phyloP scores from a whole-genome alignment of 2,329 filamentous ascomycete genomes.

The Alternaria panax region DNA sequence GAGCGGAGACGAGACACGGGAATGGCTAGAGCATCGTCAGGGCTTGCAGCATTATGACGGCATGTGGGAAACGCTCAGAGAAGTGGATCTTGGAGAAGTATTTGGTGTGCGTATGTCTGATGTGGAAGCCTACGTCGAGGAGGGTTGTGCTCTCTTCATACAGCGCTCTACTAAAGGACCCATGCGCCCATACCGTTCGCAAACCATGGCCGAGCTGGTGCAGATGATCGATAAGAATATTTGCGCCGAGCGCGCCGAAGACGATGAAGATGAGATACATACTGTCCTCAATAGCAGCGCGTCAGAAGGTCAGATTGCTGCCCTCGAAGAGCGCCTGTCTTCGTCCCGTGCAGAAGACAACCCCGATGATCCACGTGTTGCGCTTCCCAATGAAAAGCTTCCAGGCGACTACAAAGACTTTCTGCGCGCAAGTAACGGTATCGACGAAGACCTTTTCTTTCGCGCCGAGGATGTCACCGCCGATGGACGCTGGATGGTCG shows the following conservation, averaged over 20 bases:
- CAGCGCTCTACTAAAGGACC: slow-evolving; percentile 6
- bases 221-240: background rate
- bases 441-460: slow-evolving; percentile 3
- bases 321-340: slow-evolving; percentile 2
- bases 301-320: background rate
- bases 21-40: background rate
- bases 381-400: background rate
- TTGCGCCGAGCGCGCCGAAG: background rate
- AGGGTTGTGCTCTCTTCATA: background rate
- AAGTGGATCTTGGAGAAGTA: background rate
- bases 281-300: background rate
- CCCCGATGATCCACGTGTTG: background rate
- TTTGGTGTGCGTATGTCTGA: background rate
- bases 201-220: background rate
- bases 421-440: slow-evolving; percentile 11
- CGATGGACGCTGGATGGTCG: background rate
- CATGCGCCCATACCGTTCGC: background rate
- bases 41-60: background rate
- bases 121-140: background rate
- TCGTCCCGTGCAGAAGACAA: background rate
- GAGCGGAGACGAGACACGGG: background rate
- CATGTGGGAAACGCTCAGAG: background rate
- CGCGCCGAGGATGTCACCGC: background rate
- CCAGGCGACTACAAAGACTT: slow-evolving; percentile 14
- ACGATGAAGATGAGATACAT: background rate